Evolutionary conservation across 768 basidiomycete genomes (phyloP).

Genomic region (Hydnum rufescens): DNA sequence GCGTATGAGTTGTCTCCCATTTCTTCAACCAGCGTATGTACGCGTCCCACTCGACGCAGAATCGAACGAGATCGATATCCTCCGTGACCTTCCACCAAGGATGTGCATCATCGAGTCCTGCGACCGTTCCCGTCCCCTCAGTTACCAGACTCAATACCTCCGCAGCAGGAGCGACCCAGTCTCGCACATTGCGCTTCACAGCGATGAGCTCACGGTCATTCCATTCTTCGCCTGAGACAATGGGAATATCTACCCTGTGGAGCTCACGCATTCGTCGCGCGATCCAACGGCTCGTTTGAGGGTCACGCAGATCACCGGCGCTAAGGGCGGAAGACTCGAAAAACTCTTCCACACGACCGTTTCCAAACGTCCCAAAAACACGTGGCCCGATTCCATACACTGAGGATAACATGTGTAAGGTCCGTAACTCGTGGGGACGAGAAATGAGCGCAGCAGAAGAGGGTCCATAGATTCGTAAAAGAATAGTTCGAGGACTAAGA

Average conservation of each 20-base stretch:
- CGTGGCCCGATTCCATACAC: slow-evolving; percentile 75
- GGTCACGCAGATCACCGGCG: slow-evolving; percentile 57
- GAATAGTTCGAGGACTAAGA: slow-evolving; percentile 31
- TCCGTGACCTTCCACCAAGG: slow-evolving; percentile 13
- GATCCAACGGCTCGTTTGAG: slow-evolving; percentile 61
- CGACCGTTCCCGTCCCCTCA: not conserved
- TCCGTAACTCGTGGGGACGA: slow-evolving; percentile 67
- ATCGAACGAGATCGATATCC: slow-evolving; percentile 42
- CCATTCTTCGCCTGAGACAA: slow-evolving; percentile 34
- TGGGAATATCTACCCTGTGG: slow-evolving; percentile 70
- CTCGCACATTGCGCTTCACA: slow-evolving; percentile 42
- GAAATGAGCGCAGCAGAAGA: slow-evolving; percentile 77
- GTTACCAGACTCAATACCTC: slow-evolving; percentile 32
- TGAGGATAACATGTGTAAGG: slow-evolving; percentile 76
- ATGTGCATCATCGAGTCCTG: slow-evolving; percentile 5
- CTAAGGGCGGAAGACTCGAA: slow-evolving; percentile 75
- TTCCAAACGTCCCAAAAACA: slow-evolving; percentile 86
- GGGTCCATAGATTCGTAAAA: slow-evolving; percentile 83
- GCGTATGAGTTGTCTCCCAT: slow-evolving; percentile 35
- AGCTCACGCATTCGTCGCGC: slow-evolving; percentile 92
- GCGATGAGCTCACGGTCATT: slow-evolving; percentile 24
- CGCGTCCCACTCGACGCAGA: slow-evolving; percentile 41
- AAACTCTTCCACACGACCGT: slow-evolving; percentile 90
- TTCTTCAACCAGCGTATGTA: slow-evolving; percentile 53
- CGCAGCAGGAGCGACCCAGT: slow-evolving; percentile 53